phyloP scores from a whole-genome alignment of 2,329 filamentous ascomycete genomes.

The Sporothrix pseudoabietina region DNA sequence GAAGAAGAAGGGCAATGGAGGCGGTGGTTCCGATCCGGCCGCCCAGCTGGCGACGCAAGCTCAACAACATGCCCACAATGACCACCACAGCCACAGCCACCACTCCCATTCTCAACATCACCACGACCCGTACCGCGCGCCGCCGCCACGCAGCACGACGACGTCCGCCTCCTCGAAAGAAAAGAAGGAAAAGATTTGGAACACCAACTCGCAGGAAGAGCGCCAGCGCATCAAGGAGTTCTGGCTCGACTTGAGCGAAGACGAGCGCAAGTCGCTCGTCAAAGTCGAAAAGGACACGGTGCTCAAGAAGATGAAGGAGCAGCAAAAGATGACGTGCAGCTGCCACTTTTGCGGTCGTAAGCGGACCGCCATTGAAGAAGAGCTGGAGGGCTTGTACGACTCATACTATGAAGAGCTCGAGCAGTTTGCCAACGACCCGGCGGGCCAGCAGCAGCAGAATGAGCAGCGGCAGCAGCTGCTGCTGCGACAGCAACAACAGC shows the following conservation, averaged over 20 bases:
- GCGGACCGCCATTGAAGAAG: conserved; percentile 94
- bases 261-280: conserved; percentile 90
- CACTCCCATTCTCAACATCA: background rate
- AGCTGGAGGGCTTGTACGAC: conserved; percentile 95
- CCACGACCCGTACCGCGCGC: conserved; percentile 30
- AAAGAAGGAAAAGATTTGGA: conserved; percentile 94
- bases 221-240: conserved; percentile 97
- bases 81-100: background rate
- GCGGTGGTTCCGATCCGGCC: background rate
- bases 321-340: conserved; percentile 98
- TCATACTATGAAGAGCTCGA: conserved; percentile 98
- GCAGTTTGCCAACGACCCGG: conserved; percentile 82
- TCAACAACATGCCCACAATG: background rate
- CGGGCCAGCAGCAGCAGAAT: conserved; percentile 53
- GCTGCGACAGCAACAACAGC: background rate
- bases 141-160: conserved; percentile 37
- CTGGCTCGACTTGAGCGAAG: conserved; percentile 91
- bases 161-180: conserved; percentile 61
- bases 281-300: conserved; percentile 99
- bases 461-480: background rate
- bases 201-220: conserved; percentile 90
- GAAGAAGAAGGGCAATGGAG: conserved; percentile 44
- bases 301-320: conserved; percentile 98
- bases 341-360: conserved; percentile 97
- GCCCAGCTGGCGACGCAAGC: background rate